These are phyloP conservation scores for Drechslerella stenobrocha DNA, from an alignment of 2,329 filamentous ascomycete genomes.

Conservation along the genomic window DNA sequence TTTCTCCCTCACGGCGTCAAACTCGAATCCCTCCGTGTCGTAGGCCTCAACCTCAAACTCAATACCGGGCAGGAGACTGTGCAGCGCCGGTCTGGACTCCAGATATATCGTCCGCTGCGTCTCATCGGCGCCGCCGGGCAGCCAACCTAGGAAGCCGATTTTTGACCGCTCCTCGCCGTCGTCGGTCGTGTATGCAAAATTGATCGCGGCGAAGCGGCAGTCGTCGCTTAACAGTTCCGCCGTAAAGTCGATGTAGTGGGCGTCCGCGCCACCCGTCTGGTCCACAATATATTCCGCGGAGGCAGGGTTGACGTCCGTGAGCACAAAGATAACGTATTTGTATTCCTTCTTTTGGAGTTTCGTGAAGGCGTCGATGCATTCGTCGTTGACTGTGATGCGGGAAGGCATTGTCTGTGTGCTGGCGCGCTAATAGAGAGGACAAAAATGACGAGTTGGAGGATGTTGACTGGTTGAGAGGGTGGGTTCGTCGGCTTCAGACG, in stretches of 20 bases:
- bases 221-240: constrained; percentile 15
- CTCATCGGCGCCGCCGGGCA: background rate
- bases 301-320: background rate
- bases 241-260: constrained; percentile 10
- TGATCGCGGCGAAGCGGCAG: constrained; percentile 22
- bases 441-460: background rate
- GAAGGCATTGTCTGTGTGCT: background rate
- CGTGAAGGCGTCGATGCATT: constrained; percentile 16
- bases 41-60: constrained; percentile 11
- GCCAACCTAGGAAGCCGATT: constrained; percentile 19
- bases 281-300: constrained; percentile 3
- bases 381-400: constrained; percentile 5
- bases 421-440: background rate
- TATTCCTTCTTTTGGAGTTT: constrained; percentile 1
- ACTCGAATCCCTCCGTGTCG: background rate
- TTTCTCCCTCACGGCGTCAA: background rate
- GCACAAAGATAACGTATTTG: constrained; percentile 29
- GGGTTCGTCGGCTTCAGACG: background rate
- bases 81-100: constrained; percentile 1
- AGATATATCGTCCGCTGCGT: constrained; percentile 10
- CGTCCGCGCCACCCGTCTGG: background rate
- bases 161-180: constrained; percentile 4
- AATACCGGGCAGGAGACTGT: constrained; percentile 8
- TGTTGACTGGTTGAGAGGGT: background rate
- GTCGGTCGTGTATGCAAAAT: constrained; percentile 9